phyloP scores from a whole-genome alignment of 129 eudicot genomes.

The Chrysanthemum seticuspe region DNA sequence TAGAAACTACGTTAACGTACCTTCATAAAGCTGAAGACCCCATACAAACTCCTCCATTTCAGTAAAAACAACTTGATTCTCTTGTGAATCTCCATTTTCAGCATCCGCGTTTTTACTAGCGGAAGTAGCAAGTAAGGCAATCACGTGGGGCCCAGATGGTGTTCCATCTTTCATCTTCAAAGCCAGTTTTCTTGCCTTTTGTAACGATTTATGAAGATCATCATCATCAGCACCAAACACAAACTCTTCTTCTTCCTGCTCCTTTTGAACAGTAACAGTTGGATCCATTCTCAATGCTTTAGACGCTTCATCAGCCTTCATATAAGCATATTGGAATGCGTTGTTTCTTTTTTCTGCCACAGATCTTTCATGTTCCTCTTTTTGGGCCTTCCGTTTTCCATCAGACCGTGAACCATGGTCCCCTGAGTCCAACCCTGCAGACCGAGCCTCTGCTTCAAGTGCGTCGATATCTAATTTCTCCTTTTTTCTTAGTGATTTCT shows the following conservation, averaged over 20 bases:
- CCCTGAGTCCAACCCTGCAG: conserved; percentile 74
- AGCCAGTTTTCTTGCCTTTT: conserved; percentile 81
- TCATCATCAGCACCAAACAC: conserved; percentile 86
- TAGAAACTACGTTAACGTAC: conserved; percentile 26
- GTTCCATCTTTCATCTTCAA: conserved; percentile 50
- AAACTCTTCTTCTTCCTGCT: conserved; percentile 52
- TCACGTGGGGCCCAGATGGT: conserved; percentile 44
- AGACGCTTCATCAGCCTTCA: conserved; percentile 92
- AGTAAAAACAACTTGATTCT: conserved; percentile 81
- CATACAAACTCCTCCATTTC: conserved; percentile 99
- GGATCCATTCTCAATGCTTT: conserved; percentile 64
- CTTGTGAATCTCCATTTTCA: conserved; percentile 53
- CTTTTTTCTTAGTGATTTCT: conserved; percentile 87
- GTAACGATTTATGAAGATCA: conserved; percentile 74
- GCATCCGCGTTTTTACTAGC: conserved; percentile 28
- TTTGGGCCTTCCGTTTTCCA: conserved; percentile 57
- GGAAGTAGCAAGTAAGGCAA: conserved; percentile 64
- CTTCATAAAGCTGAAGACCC: conserved; percentile 96
- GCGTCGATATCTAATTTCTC: conserved; percentile 80
- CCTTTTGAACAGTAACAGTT: conserved; percentile 23
- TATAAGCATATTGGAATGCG: conserved; percentile 73
- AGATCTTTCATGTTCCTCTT: conserved; percentile 72
- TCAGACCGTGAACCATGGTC: conserved; percentile 94
- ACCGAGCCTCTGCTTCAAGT: conserved; percentile 85
- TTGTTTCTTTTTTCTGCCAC: conserved; percentile 72